Base-by-base conservation (phyloP, 2,329 filamentous ascomycete species). In the Colletotrichum gigasporum region DNA sequence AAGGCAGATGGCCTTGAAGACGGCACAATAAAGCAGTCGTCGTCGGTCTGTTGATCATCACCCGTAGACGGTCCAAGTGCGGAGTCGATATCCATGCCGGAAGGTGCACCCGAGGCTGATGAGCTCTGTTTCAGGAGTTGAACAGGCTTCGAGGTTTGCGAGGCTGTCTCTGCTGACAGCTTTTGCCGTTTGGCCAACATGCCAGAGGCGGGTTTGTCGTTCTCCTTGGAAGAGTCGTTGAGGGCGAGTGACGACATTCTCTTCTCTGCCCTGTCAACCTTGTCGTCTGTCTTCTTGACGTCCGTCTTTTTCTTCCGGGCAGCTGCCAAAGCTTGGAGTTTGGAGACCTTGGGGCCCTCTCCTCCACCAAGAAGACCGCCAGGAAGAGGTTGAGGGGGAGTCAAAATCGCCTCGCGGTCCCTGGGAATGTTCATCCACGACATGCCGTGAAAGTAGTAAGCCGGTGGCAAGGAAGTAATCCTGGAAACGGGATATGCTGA, bases 321-420 rank as follows among this genome's bases (percentile, higher is more conserved):
- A 32, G 93, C 93, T 53, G 95, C 94, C 41, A 99, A 82, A 48
- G 93, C 93, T 71, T 97, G 95, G 45, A 99, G 82, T 72, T 99
- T 99, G 5, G 95, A 97, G 77, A 92, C 85, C 72, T 94, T 96
- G 3, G 87, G 84, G 11, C 79, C 79, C 48, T 87, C 85, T 2
- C 88, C 85, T 32, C 96, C 96, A 28, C 96, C 96, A 2, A 97
- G 78, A 0, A 99, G 82, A 2, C 93, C 91, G 16, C 89, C 86
- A 55, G 85, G 88, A 67, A 34, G 85, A 14, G 70, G 53, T 28
- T 32, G 66, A 63, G 76, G 87, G 39, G 89, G 83, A 51, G 91
- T 78, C 35, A 94, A 85, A 14, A 90, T 83, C 14, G 91, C 86
- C 69, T 86, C 84, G 28, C 92, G 87, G 47, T 90, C 78, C 37